Evolutionary conservation across 164 flowering plant species (phyloP), one percentile per base, ranked within the genome.

Genomic region (Euptelea pleiosperma): DNA sequence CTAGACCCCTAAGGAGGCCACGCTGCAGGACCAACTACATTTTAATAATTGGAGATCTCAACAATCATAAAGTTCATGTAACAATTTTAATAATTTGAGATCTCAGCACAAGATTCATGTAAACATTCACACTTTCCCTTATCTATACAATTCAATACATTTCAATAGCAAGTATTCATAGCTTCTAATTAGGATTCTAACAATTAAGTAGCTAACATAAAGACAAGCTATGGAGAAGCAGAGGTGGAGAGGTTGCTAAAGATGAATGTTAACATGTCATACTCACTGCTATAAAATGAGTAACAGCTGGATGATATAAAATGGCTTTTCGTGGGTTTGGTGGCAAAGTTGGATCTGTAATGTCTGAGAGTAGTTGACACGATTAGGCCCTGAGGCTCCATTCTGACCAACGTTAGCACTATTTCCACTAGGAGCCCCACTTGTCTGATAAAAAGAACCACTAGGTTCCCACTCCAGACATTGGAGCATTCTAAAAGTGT

Each of bases 391-490:
- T 15, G 66, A 28, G 25, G 69, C 66, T 29, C 82, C 91, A 81
- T 67, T 76, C 50, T 75, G 91, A 57, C 75, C 71, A 57, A 39
- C 44, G 64, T 67, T 73, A 55, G 60, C 7, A 56, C 58, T 61
- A 58, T 40, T 40, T 16, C 60, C 78, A 67, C 68, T 55, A 21
- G 68, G 19, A 60, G 40, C 34, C 28, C 19, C 68, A 55, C 44
- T 71, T 69, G 78, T 33, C 67, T 75, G 81, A 72, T 82, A 88
- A 58, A 91, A 85, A 45, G 87, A 78, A 51, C 98, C 98, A 69
- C 90, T 80, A 33, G 98, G 94, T 74, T 91, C 98, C 98, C 98
- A 88, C 67, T 91, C 96, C 52, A 91, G 77, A 68, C 85, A 82
- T 46, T 91, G 98, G 69, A 88, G 86, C 94, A 91, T 88, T 74